A percentile compares a stretch with the other conserved stretches of the same genome.
Conservation (phyloP, 2,329 filamentous ascomycete genomes). For the Talaromyces atroroseus region DNA sequence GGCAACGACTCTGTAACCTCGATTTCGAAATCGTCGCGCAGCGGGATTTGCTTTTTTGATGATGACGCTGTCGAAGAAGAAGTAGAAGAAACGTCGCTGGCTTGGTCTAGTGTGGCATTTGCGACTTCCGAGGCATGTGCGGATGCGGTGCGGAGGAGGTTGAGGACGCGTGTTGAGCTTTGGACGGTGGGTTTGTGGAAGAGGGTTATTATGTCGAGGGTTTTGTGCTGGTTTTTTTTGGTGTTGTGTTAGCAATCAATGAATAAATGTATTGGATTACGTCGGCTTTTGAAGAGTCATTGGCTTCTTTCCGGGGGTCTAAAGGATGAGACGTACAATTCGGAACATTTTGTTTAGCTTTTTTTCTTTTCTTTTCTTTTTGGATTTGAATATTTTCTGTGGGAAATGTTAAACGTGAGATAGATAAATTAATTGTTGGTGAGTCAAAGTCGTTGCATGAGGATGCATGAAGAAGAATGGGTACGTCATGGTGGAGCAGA, state of each 20-base stretch:
- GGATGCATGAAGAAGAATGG: neutral
- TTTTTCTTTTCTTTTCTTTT: too few species aligned
- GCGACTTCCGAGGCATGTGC: constrained; percentile 62
- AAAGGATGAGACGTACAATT: neutral
- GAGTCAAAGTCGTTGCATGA: neutral
- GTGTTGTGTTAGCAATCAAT: neutral
- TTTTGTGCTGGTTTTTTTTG: constrained; percentile 57
- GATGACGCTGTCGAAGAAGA: constrained; percentile 41
- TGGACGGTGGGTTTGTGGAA: constrained; percentile 80
- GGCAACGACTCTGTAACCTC: constrained; percentile 75
- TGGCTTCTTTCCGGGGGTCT: neutral
- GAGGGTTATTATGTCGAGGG: constrained; percentile 86
- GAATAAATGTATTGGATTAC: too few species aligned
- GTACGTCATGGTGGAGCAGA: neutral
- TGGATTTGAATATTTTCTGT: neutral
- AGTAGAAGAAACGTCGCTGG: constrained; percentile 51
- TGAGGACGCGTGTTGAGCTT: constrained; percentile 66
- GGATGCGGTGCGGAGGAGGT: constrained; percentile 73
- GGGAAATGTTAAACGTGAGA: neutral
- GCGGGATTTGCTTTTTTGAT: constrained; percentile 52
- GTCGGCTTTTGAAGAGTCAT: too few species aligned
- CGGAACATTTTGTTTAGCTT: constrained; percentile 11
- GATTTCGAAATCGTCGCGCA: constrained; percentile 70
- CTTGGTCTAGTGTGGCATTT: constrained; percentile 68
- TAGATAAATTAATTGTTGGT: neutral